These are phyloP conservation scores for Oehlia diaphana DNA, from an alignment of 192 early-diverging fungal genomes.

Conservation along the genomic window DNA sequence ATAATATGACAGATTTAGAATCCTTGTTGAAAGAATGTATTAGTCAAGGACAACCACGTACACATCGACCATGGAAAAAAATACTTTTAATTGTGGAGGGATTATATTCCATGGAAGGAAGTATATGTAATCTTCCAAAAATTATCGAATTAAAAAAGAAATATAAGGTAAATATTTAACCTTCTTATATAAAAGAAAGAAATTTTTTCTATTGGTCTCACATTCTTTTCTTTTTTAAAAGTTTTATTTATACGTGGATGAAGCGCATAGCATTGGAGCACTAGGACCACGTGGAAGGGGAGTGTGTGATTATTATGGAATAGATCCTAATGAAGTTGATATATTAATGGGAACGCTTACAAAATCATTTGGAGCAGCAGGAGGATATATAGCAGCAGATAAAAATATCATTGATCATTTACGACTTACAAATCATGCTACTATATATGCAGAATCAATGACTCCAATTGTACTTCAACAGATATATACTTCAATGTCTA, in stretches of 20 bases:
- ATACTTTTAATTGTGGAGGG: slow-evolving; percentile 96
- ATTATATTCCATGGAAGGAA: slow-evolving; percentile 98
- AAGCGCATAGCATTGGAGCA: slow-evolving; percentile 96
- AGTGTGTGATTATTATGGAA: slow-evolving; percentile 93
- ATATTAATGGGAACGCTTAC: slow-evolving; percentile 98
- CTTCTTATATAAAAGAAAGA: not conserved
- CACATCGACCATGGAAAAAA: slow-evolving; percentile 99
- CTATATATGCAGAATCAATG: slow-evolving; percentile 90
- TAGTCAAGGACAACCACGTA: slow-evolving; percentile 94
- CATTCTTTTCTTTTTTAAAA: slow-evolving; percentile 21
- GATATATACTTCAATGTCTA: slow-evolving; percentile 84
- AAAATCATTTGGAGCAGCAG: slow-evolving; percentile 96
- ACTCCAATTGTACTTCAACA: slow-evolving; percentile 85
- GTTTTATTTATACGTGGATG: slow-evolving; percentile 96
- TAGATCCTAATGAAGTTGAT: slow-evolving; percentile 88
- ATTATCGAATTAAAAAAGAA: slow-evolving; percentile 85
- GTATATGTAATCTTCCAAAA: slow-evolving; percentile 84
- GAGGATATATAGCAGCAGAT: slow-evolving; percentile 87
- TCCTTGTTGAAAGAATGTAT: slow-evolving; percentile 81
- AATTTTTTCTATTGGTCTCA: not conserved
- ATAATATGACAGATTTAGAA: slow-evolving; percentile 81
- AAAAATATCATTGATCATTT: slow-evolving; percentile 78
- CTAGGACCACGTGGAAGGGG: slow-evolving; percentile 92
- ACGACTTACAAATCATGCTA: slow-evolving; percentile 75
- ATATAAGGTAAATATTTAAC: slow-evolving; percentile 66